Conservation (phyloP, 164 flowering plant species). For the Santalum album region DNA sequence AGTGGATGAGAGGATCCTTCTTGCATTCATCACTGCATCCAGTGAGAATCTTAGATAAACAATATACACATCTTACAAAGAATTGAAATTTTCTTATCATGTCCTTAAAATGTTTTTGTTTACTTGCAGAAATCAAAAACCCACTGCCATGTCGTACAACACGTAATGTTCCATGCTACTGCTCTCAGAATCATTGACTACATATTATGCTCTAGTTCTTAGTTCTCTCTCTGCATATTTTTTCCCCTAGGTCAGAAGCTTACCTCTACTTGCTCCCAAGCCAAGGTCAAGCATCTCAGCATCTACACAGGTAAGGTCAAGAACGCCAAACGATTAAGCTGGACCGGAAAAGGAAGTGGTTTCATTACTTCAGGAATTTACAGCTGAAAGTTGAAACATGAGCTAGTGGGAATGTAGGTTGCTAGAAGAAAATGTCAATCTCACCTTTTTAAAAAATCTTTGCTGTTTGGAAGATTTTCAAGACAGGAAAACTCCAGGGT, state of each 20-base stretch:
- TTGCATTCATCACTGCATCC: conserved; percentile 60
- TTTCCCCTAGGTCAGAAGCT: conserved; percentile 52
- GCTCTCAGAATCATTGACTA: neutral
- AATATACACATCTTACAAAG: too few relatives aligned
- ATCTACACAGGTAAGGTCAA: conserved; percentile 45
- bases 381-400: too few relatives aligned
- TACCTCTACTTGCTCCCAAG: conserved; percentile 54
- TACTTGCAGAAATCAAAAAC: conserved; percentile 54
- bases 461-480: too few relatives aligned
- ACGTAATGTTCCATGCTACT: conserved; percentile 23
- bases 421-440: too few relatives aligned
- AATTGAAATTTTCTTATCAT: neutral
- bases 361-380: too few relatives aligned
- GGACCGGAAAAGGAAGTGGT: too few relatives aligned
- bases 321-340: too few relatives aligned
- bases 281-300: conserved; percentile 33
- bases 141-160: conserved; percentile 42
- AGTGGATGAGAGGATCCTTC: conserved; percentile 68
- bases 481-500: too few relatives aligned
- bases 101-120: neutral
- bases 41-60: conserved; percentile 40
- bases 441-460: too few relatives aligned
- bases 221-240: too few relatives aligned
- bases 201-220: too few relatives aligned
- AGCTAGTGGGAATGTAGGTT: too few relatives aligned